phyloP scores from a whole-genome alignment of 768 basidiomycete genomes.

The Suillus hirtellus region DNA sequence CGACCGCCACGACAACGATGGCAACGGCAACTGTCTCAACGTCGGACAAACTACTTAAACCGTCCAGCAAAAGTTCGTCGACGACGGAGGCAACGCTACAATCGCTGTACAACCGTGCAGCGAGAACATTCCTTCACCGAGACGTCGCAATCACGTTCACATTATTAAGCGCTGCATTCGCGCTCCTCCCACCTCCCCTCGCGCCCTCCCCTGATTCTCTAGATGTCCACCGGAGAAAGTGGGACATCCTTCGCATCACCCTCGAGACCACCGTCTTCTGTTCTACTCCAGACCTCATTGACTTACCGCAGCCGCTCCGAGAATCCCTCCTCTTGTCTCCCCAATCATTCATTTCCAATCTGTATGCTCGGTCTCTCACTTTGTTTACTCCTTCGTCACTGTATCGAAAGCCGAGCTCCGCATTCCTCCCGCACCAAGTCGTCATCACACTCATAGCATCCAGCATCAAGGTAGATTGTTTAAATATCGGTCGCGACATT shows the following conservation, averaged over 20 bases:
- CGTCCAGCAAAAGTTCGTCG: slow-evolving; percentile 19
- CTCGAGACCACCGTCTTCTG: slow-evolving; percentile 74
- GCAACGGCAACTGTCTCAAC: slow-evolving; percentile 19
- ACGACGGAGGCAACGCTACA: slow-evolving; percentile 55
- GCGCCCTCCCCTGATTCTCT: slow-evolving; percentile 38
- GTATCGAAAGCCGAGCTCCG: slow-evolving; percentile 43
- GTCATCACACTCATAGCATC: slow-evolving; percentile 70
- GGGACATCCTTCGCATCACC: slow-evolving; percentile 86
- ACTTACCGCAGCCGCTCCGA: slow-evolving; percentile 53
- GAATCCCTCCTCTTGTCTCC: slow-evolving; percentile 58
- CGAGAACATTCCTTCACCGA: slow-evolving; percentile 75
- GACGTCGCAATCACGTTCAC: slow-evolving; percentile 65
- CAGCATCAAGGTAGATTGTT: slow-evolving; percentile 64
- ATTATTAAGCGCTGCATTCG: slow-evolving; percentile 68
- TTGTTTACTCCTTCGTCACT: slow-evolving; percentile 61
- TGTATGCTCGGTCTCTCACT: slow-evolving; percentile 63
- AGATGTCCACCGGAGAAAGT: slow-evolving; percentile 65
- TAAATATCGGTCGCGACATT: slow-evolving; percentile 62
- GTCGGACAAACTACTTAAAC: slow-evolving; percentile 37
- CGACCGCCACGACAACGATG: slow-evolving; percentile 46
- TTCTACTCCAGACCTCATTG: slow-evolving; percentile 42
- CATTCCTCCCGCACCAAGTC: slow-evolving; percentile 68
- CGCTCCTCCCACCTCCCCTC: slow-evolving; percentile 50
- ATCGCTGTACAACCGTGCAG: slow-evolving; percentile 75
- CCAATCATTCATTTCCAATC: slow-evolving; percentile 52